phyloP scores from a whole-genome alignment of 495 filamentous ascomycete species.

The Margaritispora aquatica region DNA sequence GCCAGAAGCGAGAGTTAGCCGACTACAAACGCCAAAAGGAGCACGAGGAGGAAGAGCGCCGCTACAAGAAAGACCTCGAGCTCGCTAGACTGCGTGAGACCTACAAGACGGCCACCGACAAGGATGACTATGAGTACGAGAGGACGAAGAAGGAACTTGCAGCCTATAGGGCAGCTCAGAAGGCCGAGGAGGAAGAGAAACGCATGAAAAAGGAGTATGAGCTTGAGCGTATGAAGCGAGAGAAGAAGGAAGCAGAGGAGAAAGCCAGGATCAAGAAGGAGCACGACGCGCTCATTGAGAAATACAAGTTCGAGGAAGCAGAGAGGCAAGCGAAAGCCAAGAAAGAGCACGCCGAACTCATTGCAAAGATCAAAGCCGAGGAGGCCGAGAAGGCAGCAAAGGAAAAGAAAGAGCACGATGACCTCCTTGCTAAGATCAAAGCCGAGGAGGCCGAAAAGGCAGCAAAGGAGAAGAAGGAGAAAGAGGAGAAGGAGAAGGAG shows the following conservation, averaged over 20 bases:
- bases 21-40: slow-evolving; percentile 39
- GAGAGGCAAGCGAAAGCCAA: slow-evolving; percentile 41
- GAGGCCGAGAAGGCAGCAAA: slow-evolving; percentile 51
- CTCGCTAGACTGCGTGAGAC: background rate
- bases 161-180: slow-evolving; percentile 32
- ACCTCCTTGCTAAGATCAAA: slow-evolving; percentile 46
- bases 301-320: slow-evolving; percentile 49
- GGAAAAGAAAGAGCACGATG: slow-evolving; percentile 40
- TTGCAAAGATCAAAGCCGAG: slow-evolving; percentile 48
- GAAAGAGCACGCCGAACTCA: slow-evolving; percentile 35
- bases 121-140: slow-evolving; percentile 37
- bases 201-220: slow-evolving; percentile 39
- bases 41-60: background rate
- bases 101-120: slow-evolving; percentile 11
- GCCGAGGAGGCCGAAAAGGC: slow-evolving; percentile 44
- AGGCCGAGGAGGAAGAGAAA: slow-evolving; percentile 34
- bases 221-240: slow-evolving; percentile 33
- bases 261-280: slow-evolving; percentile 48
- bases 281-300: slow-evolving; percentile 37
- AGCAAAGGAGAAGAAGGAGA: slow-evolving; percentile 42
- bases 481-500: slow-evolving; percentile 40
- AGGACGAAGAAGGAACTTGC: slow-evolving; percentile 27
- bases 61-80: background rate
- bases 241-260: slow-evolving; percentile 48
- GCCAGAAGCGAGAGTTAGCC: background rate